These are phyloP conservation scores for Rhodotorula sp. DNA, from an alignment of 1,284 basidiomycete genomes.

Conservation along the genomic window DNA sequence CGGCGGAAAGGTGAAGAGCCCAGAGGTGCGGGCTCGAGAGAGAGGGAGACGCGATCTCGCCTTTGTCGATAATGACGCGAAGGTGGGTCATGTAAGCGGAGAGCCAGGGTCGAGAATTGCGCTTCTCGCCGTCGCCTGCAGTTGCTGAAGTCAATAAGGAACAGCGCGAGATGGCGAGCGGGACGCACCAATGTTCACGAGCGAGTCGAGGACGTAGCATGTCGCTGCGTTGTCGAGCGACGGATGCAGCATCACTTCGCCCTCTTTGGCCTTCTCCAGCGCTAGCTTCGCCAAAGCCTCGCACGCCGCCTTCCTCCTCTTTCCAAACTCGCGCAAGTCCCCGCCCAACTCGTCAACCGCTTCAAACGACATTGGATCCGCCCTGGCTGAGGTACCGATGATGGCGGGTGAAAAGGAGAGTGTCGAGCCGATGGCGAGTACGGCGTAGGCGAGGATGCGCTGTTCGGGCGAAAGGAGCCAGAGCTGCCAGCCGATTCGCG, in stretches of 20 bases:
- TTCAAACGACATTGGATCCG: background rate
- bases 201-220: background rate
- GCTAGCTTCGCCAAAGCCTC: background rate
- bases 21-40: background rate
- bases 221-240: background rate
- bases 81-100: background rate
- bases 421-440: background rate
- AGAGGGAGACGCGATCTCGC: background rate
- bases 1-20: background rate
- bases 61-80: background rate
- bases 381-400: background rate
- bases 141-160: too few relatives aligned
- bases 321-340: conserved; percentile 1
- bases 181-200: background rate
- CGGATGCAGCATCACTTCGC: background rate
- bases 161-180: too few relatives aligned
- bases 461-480: background rate
- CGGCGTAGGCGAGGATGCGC: background rate
- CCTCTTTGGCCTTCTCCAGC: background rate
- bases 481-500: background rate
- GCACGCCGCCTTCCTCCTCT: background rate
- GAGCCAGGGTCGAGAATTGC: background rate
- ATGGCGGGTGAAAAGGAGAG: conserved; percentile 1
- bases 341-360: too few relatives aligned
- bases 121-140: background rate